Evolutionary conservation across 2,329 filamentous ascomycete genomes (phyloP), one percentile per base, ranked within the genome.

Genomic region (Aspergillus sp.): DNA sequence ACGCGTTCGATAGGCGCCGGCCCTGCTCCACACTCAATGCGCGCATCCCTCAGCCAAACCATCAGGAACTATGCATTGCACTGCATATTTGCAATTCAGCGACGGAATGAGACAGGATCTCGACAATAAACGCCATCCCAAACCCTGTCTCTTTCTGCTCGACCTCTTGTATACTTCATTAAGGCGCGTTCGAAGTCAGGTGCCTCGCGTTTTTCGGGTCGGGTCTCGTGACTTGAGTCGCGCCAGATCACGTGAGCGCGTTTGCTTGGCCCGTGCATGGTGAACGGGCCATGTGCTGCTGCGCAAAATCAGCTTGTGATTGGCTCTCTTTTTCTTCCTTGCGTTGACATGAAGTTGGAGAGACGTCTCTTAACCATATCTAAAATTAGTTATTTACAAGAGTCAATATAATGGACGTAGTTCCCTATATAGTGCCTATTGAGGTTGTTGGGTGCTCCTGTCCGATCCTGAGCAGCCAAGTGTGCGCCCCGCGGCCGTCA

Each of bases 1-100:
- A 74, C 71, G 71, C 71, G 71, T 74, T 73, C 70, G 65, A 71
- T 72, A 73, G 70, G 64, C 71, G 70, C 70, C 70, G 66, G 65
- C 65, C 63, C 72, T 68, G 62, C 67, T 72, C 68, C 70, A 73
- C 69, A 60, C 57, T 52, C 46, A 59, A 50, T 52, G 61, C 63
- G 61, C 64, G 65, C 65, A 66, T 59, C 50, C 46, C 56, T 50
- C 56, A 45, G 39, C 44, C 51, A 53, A 47, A 57, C 54, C 58
- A 25, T 62, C 43, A 46, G 17, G 45, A 63, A 60, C 43, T 57
- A 60, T 66, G 58, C 55, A 58, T 55, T 55, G 25, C 55, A 56
- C 52, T 44, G 55, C 56, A 62, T 56, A 48, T 54, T 53, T 58
- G 53, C 12, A 21, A 45, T 27, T 48, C 27, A 51, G 19, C 44